phyloP scores from a whole-genome alignment of 208 protist genomes.

The Blastocrithidia nonstop region DNA sequence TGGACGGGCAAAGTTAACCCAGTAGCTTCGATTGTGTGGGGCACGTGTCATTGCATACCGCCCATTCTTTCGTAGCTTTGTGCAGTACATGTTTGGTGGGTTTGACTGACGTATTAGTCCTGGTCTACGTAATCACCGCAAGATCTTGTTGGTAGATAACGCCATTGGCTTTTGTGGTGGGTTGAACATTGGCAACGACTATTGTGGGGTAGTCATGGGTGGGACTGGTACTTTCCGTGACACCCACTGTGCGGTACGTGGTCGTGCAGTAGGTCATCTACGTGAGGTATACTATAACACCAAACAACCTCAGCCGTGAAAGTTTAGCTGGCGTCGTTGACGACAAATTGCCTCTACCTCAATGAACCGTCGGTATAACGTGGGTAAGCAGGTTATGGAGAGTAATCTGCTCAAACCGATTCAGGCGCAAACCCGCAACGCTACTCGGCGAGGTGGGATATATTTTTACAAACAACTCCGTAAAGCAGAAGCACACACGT shows the following conservation, averaged over 20 bases:
- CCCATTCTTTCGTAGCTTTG: conserved; percentile 61
- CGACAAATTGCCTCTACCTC: conserved; percentile 62
- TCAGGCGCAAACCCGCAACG: conserved; percentile 5
- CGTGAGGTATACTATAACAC: conserved; percentile 75
- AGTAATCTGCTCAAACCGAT: conserved; percentile 10
- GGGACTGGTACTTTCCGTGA: conserved; percentile 76
- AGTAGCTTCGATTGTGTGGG: conserved; percentile 46
- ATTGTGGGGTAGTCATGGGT: conserved; percentile 49
- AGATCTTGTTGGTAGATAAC: conserved; percentile 78
- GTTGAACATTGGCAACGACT: conserved; percentile 87
- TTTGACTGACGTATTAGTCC: conserved; percentile 70
- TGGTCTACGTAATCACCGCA: conserved; percentile 82
- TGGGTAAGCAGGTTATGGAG: conserved; percentile 15
- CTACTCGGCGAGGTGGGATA: conserved; percentile 10
- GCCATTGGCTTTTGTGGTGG: conserved; percentile 83
- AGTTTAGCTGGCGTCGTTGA: conserved; percentile 58
- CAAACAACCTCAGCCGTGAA: conserved; percentile 68
- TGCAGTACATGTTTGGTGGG: conserved; percentile 44
- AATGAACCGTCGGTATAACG: conserved; percentile 19
- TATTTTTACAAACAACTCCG: conserved; percentile 28
- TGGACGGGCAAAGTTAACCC: conserved; percentile 50
- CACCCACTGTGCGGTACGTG: conserved; percentile 62
- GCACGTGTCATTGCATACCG: conserved; percentile 69
- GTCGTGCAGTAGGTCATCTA: conserved; percentile 62
- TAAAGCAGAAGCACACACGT: conserved; percentile 11